Conservation (phyloP, 805 yeast genomes). For the Candida nitratophila region DNA sequence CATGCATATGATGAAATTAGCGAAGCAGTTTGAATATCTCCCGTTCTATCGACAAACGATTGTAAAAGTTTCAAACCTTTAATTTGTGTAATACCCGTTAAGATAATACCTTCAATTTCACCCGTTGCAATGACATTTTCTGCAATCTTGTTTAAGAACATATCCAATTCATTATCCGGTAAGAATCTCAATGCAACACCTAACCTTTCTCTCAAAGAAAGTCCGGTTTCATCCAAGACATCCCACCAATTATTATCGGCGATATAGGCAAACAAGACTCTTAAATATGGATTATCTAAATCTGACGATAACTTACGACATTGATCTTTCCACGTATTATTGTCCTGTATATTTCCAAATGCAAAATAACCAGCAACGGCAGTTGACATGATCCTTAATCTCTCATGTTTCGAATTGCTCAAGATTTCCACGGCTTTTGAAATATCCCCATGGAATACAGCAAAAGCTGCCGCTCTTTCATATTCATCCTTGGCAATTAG, state of each 20-base stretch:
- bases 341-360: slow-evolving; percentile 42
- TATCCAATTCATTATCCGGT: slow-evolving; percentile 69
- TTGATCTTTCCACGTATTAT: slow-evolving; percentile 88
- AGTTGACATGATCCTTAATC: slow-evolving; percentile 75
- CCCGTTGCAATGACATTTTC: slow-evolving; percentile 69
- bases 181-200: slow-evolving; percentile 88
- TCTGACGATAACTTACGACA: slow-evolving; percentile 86
- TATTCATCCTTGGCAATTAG: slow-evolving; percentile 52
- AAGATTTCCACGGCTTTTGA: slow-evolving; percentile 74
- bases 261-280: slow-evolving; percentile 89
- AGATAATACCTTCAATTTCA: slow-evolving; percentile 81
- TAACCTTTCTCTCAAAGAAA: slow-evolving; percentile 80
- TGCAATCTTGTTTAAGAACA: slow-evolving; percentile 64
- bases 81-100: slow-evolving; percentile 83
- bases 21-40: slow-evolving; percentile 90
- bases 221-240: slow-evolving; percentile 80
- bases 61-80: slow-evolving; percentile 75
- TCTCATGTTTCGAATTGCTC: slow-evolving; percentile 63
- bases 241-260: slow-evolving; percentile 97
- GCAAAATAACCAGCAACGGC: slow-evolving; percentile 89
- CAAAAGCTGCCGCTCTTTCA: slow-evolving; percentile 97
- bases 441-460: slow-evolving; percentile 88
- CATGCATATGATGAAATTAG: slow-evolving; percentile 72
- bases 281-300: slow-evolving; percentile 77
- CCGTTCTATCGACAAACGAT: slow-evolving; percentile 78